Evolutionary conservation across 2,329 filamentous ascomycete species (phyloP), one percentile per base, ranked within the genome.

Genomic region (Venturiaceae sp.): DNA sequence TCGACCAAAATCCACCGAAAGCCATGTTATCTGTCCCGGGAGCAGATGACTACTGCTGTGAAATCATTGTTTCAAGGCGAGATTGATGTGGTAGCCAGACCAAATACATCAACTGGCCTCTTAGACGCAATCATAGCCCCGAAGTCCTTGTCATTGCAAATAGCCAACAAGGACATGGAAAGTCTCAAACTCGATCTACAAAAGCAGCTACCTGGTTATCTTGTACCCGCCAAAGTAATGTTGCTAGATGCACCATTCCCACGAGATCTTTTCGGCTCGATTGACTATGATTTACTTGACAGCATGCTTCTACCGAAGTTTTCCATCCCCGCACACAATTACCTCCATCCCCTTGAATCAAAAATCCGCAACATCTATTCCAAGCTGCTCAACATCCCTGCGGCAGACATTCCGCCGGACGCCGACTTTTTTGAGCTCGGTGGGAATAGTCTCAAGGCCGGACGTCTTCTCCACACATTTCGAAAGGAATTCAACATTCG

Each of bases 401-500:
- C 68, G 1, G 65, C 67, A 2, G 74, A 78, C 2, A 68, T 81
- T 13, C 64, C 69, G 0, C 61, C 64, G 0, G 65, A 72, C 1
- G 74, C 75, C 0, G 77, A 81, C 64, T 81, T 82, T 63, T 81
- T 81, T 63, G 70, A 72, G 13, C 70, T 80, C 16, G 80, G 80
- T 5, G 80, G 81, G 19, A 79, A 83, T 63, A 81, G 78, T 36
- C 71, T 83, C 52, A 72, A 72, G 21, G 80, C 80, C 33, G 81
- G 80, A 2, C 73, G 73, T 34, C 72, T 83, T 0, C 68, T 81
- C 6, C 81, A 80, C 1, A 68, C 71, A 1, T 70, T 83, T 3
- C 75, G 80, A n/a, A 72, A 71, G 30, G 72, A 78, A 54, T 80
- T 82, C 60, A 68, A 71, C 21, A 69, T 80, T 1, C 72, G 75